Evolutionary conservation across 73 alveolate genomes (phyloP).

Genomic region (Paramecium pentaurelia): DNA sequence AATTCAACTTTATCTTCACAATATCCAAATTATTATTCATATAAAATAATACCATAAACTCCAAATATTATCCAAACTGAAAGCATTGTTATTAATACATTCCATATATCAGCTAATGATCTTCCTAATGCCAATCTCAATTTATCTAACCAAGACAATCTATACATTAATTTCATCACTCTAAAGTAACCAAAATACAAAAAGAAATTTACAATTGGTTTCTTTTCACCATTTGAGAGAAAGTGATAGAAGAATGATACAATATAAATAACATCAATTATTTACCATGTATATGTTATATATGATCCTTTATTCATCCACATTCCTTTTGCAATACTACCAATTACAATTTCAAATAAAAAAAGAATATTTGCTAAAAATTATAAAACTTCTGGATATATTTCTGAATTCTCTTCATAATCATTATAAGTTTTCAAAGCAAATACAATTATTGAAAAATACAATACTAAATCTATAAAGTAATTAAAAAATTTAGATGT

Average conservation of each 20-base stretch:
- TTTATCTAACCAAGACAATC: background rate
- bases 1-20: background rate
- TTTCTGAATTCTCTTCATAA: background rate
- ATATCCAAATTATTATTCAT: conserved; percentile 8
- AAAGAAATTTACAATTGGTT: background rate
- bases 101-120: background rate
- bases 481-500: background rate
- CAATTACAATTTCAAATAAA: background rate
- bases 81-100: conserved; percentile 5
- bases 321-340: conserved; percentile 3
- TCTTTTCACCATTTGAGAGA: background rate
- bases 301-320: conserved; percentile 23
- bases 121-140: background rate
- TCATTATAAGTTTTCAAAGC: background rate
- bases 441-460: background rate
- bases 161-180: background rate
- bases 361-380: background rate
- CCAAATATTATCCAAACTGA: conserved; percentile 30
- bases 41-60: background rate
- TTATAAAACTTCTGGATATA: background rate
- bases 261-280: background rate
- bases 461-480: background rate
- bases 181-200: conserved; percentile 11
- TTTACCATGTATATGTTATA: background rate
- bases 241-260: background rate